These are phyloP conservation scores for Aspergillus leporis DNA, from an alignment of 495 filamentous ascomycete species.

Conservation along the genomic window DNA sequence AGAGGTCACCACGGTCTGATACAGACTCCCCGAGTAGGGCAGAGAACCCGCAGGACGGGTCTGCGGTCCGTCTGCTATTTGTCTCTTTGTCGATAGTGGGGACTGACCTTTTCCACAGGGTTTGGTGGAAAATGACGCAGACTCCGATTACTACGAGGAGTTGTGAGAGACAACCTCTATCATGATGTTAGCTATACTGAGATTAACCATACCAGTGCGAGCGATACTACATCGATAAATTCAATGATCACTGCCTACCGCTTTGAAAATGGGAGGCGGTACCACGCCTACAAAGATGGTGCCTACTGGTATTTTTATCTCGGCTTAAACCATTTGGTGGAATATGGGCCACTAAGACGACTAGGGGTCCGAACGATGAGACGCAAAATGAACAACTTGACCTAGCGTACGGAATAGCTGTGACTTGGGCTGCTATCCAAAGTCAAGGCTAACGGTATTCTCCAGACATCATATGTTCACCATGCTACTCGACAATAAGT, in stretches of 20 bases:
- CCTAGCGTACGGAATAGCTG: conserved; percentile 26
- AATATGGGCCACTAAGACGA: conserved; percentile 1
- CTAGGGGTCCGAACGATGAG: conserved; percentile 40
- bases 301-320: conserved; percentile 19
- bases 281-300: conserved; percentile 37
- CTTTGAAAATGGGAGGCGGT: conserved; percentile 36
- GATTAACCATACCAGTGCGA: conserved; percentile 13
- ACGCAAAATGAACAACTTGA: conserved; percentile 31
- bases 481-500: conserved; percentile 33
- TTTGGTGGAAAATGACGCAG: neutral
- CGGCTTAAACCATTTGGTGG: neutral
- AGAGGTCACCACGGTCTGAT: neutral
- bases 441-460: neutral
- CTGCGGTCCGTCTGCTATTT: neutral
- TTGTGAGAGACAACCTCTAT: neutral
- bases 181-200: neutral
- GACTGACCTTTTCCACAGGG: neutral
- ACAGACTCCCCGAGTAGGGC: neutral
- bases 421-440: neutral
- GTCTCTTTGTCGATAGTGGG: neutral
- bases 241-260: conserved; percentile 29
- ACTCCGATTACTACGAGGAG: neutral
- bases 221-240: conserved; percentile 23
- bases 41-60: neutral
- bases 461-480: conserved; percentile 38